Conservation (phyloP, 2,329 filamentous ascomycete species). For the Aspergillus ochraceoroseus region DNA sequence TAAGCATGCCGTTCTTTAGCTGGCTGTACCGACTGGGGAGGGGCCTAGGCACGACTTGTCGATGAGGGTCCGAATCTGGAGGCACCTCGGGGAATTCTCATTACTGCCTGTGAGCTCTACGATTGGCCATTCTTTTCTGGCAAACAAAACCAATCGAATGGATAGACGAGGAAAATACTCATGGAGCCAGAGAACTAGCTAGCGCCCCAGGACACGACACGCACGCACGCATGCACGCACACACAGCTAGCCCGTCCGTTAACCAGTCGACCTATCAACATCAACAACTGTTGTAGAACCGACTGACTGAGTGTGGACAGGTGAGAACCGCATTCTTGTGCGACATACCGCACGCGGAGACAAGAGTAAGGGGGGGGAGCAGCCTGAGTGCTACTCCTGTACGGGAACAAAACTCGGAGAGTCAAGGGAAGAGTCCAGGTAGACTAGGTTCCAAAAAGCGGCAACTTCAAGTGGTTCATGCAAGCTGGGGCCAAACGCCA, state of each 20-base stretch:
- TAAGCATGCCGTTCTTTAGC: too few relatives aligned
- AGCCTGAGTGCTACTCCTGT: background rate
- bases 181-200: constrained; percentile 5
- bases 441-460: constrained; percentile 3
- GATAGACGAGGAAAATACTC: background rate
- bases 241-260: background rate
- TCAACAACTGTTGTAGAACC: background rate
- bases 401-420: too few relatives aligned
- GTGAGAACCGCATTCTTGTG: constrained; percentile 19
- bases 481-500: constrained; percentile 23
- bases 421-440: too few relatives aligned
- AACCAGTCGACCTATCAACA: constrained; percentile 3
- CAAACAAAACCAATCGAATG: constrained; percentile 9
- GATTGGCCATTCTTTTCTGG: constrained; percentile 5
- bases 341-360: constrained; percentile 33
- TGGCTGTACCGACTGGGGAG: too few relatives aligned
- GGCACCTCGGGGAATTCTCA: constrained; percentile 15
- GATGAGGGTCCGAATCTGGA: constrained; percentile 7
- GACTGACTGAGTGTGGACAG: background rate
- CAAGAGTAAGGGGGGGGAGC: constrained; percentile 18
- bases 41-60: too few relatives aligned
- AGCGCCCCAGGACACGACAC: constrained; percentile 1
- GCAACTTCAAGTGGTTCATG: constrained; percentile 24
- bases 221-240: too few relatives aligned
- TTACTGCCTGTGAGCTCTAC: constrained; percentile 6